Base-by-base conservation (phyloP, 805 yeast species). In the Sugiyamaella americana region DNA sequence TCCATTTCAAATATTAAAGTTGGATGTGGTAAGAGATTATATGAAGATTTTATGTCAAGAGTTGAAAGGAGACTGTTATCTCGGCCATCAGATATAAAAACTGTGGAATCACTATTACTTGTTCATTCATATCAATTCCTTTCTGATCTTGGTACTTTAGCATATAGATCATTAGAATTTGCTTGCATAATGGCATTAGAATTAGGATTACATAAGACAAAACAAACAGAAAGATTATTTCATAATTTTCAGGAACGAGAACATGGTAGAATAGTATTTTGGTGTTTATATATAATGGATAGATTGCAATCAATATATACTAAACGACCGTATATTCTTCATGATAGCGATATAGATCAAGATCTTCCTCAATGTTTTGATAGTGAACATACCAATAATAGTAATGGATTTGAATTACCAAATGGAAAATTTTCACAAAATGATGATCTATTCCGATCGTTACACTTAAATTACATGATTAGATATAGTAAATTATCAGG, bases 61-160 rank as follows among this genome's bases (percentile, higher is more conserved):
- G 39, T 50, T 8, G 50, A 48, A 18, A 44, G 49, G 18, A 38
- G 44, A 5, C 29, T 50, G 19, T 40, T 53, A 11, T 47, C 51
- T 5, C 53, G 51, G 10, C 26, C 49, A 8, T 55, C 51, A 2
- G 44, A 51, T 21, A 19, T 55, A 13, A 48, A 46, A 22, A 42
- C 45, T 3, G 35, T 57, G 30, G 37, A 55, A 5, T 43, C 46
- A 10, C 19, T 50, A 18, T 44, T 51, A 35, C 51, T 56, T n/a
- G 47, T 57, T n/a, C 60, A 56, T 49, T 49, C 49, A n/a, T 57
- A 53, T 43, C 58, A 57, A 44, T 57, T 57, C 40, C 58, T 55
- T 30, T 29, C 47, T 11, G 61, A 51, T 41, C 37, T 49, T 46
- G 61, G 58, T 35, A 40, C 50, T 2, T 40, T 52, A 1, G 54